Evolutionary conservation across 169 alveolate genomes (phyloP).

Genomic region (Cryptosporidium tyzzeri): DNA sequence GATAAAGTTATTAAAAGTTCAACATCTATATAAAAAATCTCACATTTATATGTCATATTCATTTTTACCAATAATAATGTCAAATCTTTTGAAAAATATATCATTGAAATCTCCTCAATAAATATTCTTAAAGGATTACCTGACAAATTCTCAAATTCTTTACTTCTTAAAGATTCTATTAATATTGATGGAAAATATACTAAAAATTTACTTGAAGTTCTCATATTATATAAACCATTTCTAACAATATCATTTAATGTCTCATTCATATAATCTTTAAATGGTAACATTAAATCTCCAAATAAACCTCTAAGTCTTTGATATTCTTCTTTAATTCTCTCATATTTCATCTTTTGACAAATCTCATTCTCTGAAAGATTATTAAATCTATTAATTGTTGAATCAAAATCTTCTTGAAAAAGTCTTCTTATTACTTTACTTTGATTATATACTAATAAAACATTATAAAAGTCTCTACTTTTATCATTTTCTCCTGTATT

Average conservation of each 20-base stretch:
- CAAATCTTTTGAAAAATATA: slow-evolving; percentile 10
- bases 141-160: not conserved
- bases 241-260: slow-evolving; percentile 10
- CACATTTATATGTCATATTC: slow-evolving; percentile 7
- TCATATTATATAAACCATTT: slow-evolving; percentile 29
- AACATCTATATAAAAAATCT: not conserved
- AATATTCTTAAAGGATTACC: not conserved
- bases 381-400: not conserved
- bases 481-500: not conserved
- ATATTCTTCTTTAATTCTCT: not conserved
- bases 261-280: slow-evolving; percentile 3
- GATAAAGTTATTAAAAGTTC: not conserved
- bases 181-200: slow-evolving; percentile 3
- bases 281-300: not conserved
- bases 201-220: slow-evolving; percentile 19
- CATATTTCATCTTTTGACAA: not conserved
- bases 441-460: slow-evolving; percentile 21
- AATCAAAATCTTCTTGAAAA: slow-evolving; percentile 5
- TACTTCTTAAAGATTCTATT: slow-evolving; percentile 7
- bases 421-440: slow-evolving; percentile 3
- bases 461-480: slow-evolving; percentile 6
- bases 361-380: not conserved
- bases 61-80: not conserved
- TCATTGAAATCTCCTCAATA: slow-evolving; percentile 25
- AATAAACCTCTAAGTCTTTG: slow-evolving; percentile 5